phyloP scores from a whole-genome alignment of 2,329 filamentous ascomycete genomes.

The Fusarium siculi region DNA sequence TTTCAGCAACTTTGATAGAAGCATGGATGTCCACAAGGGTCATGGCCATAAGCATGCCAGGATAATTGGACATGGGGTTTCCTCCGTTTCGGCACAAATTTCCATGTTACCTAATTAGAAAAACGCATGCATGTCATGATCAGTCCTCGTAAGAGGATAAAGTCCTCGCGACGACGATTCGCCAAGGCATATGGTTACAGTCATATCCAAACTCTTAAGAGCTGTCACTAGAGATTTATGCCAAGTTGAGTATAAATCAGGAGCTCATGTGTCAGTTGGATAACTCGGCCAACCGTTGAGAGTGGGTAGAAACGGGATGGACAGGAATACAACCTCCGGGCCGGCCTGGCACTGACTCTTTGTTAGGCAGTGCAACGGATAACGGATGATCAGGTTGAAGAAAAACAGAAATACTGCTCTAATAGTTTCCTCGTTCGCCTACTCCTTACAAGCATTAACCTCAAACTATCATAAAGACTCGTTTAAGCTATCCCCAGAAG shows the following conservation, averaged over 20 bases:
- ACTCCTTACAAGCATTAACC: slow-evolving; percentile 20
- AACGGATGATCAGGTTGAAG: background rate
- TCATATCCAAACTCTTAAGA: background rate
- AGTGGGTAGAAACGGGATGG: slow-evolving; percentile 7
- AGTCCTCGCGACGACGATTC: background rate
- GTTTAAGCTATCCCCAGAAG: slow-evolving; percentile 23
- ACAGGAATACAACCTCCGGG: slow-evolving; percentile 2
- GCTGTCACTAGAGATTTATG: background rate
- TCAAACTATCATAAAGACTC: background rate
- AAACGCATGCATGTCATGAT: background rate
- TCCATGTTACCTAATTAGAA: slow-evolving; percentile 16
- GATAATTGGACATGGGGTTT: slow-evolving; percentile 25
- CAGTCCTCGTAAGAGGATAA: background rate
- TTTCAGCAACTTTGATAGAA: slow-evolving; percentile 31
- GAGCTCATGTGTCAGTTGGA: background rate
- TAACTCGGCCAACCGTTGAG: background rate
- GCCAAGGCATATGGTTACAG: background rate
- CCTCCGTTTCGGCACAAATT: slow-evolving; percentile 10
- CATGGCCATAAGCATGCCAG: slow-evolving; percentile 18
- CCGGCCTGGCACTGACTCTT: slow-evolving; percentile 14
- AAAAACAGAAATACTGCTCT: slow-evolving; percentile 1
- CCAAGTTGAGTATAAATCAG: background rate
- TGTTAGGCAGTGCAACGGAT: background rate
- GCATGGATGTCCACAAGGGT: slow-evolving; percentile 28
- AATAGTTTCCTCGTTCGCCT: slow-evolving; percentile 4